Base-by-base conservation (phyloP, 768 basidiomycete genomes). In the Agaricus subrufescens region DNA sequence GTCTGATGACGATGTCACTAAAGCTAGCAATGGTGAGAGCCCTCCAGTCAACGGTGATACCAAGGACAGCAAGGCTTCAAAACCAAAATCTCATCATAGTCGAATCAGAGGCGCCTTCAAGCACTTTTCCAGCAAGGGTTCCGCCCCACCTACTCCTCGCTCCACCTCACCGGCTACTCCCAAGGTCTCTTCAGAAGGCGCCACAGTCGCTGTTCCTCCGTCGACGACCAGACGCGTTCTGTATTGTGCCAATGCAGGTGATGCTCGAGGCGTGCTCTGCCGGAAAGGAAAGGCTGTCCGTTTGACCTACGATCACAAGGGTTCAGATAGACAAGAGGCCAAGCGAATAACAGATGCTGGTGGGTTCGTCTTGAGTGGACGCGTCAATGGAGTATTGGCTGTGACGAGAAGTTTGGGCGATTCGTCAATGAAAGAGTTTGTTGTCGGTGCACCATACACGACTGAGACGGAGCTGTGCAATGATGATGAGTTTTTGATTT, bases 371-470 rank as follows among this genome's bases (percentile, higher is more conserved):
- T 87, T 99, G 90, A 96, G 96, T 65, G 97, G 96, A 60, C 84
- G 97, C 11, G 97, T 99, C 34, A 99, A 99, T 62, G 97, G 96
- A 60, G 95, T 98, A 42, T 75, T 99, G 53, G 94, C 94, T 5
- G 97, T 99, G 29, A 99, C 97, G 15, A 81, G 97, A 56, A 94
- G 94, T 64, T 75, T 99, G 55, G 97, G 97, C 34, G 97, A 99
- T 66, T 90, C 94, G 1, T 90, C 93, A 6, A 98, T 99, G 97
- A 99, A 99, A 72, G 97, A 99, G 65, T 99, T 95, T 68, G 97
- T 99, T 10, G 97, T 98, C 47, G 97, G 97, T 1, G 83, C 91
- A 29, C 97, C 97, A 5, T 99, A 96, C 71, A 99, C 97, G 19
- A 98, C 97, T n/a, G 95, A 98, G 70, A 98, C 96, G 11, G 84